Conservation (phyloP, 306 rosid species). For the Citrullus amarus region DNA sequence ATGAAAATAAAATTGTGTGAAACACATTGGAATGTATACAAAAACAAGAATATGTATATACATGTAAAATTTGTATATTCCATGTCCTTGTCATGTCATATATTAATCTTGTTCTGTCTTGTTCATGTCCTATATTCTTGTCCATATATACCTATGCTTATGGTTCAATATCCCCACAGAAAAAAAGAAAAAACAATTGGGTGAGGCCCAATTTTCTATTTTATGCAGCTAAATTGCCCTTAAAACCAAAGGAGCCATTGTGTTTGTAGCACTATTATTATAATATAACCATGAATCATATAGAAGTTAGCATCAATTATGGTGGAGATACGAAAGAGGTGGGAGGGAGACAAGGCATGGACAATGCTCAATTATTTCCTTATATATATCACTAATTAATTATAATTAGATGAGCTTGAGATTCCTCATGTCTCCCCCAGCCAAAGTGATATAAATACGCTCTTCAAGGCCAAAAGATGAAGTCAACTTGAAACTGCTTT, state of each 20-base stretch:
- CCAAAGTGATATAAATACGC: not conserved
- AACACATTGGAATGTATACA: not conserved
- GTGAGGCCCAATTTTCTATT: not conserved
- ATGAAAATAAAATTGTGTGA: not conserved
- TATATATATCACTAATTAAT: not conserved
- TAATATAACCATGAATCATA: not conserved
- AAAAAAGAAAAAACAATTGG: not conserved
- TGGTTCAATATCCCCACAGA: not conserved
- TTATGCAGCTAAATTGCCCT: not conserved
- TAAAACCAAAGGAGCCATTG: no score
- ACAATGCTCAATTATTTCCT: not conserved
- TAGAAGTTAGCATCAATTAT: not conserved
- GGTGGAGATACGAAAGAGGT: not conserved
- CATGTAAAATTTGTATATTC: not conserved
- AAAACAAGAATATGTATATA: no score
- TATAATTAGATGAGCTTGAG: not conserved
- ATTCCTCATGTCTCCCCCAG: conserved; percentile 6
- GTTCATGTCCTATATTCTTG: not conserved
- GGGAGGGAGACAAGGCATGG: conserved; percentile 11
- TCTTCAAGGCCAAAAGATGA: not conserved
- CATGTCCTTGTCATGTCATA: not conserved
- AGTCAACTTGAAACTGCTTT: not conserved
- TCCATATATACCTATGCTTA: not conserved
- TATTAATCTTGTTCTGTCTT: not conserved
- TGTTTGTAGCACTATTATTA: not conserved